These are phyloP conservation scores for Raffaelea deltoideospora DNA, from an alignment of 2,329 filamentous ascomycete species.

Conservation along the genomic window DNA sequence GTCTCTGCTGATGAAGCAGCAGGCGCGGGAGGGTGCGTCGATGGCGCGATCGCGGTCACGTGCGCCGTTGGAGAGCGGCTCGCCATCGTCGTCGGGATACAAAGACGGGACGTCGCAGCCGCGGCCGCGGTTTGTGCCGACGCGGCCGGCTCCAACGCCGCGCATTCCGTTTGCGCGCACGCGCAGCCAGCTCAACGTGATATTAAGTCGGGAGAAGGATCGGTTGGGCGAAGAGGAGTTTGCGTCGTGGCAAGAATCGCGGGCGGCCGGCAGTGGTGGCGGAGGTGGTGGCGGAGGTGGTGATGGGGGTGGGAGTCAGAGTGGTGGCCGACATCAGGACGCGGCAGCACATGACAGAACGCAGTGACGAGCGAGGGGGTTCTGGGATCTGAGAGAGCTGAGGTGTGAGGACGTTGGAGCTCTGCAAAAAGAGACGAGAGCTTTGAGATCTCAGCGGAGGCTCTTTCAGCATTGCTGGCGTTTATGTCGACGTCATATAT, in stretches of 20 bases:
- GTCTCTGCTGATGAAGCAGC: too few relatives aligned
- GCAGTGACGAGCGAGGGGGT: too few relatives aligned
- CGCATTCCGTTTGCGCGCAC: conserved; percentile 37
- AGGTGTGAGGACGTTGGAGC: too few relatives aligned
- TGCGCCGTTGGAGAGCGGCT: background rate
- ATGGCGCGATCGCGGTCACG: background rate
- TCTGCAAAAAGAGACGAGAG: too few relatives aligned
- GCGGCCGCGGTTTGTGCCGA: conserved; percentile 29
- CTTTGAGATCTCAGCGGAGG: too few relatives aligned
- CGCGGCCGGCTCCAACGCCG: conserved; percentile 28
- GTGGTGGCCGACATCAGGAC: too few relatives aligned
- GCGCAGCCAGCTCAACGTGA: conserved; percentile 43
- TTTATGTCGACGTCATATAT: too few relatives aligned
- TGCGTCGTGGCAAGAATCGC: conserved; percentile 5
- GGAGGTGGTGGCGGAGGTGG: background rate
- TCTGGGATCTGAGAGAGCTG: too few relatives aligned
- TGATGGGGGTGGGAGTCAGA: background rate
- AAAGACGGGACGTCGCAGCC: conserved; percentile 16
- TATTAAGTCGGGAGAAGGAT: conserved; percentile 37
- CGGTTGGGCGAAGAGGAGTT: conserved; percentile 17
- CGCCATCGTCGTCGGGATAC: too few relatives aligned
- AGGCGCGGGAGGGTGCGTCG: background rate
- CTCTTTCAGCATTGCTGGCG: too few relatives aligned
- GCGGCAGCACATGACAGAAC: too few relatives aligned
- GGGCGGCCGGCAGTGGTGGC: too few relatives aligned